A percentile compares a stretch with the other conserved stretches of the same genome.
These are phyloP conservation scores for Globisporangium paddicum DNA, from an alignment of 352 stramenopile species.

Conservation along the genomic window DNA sequence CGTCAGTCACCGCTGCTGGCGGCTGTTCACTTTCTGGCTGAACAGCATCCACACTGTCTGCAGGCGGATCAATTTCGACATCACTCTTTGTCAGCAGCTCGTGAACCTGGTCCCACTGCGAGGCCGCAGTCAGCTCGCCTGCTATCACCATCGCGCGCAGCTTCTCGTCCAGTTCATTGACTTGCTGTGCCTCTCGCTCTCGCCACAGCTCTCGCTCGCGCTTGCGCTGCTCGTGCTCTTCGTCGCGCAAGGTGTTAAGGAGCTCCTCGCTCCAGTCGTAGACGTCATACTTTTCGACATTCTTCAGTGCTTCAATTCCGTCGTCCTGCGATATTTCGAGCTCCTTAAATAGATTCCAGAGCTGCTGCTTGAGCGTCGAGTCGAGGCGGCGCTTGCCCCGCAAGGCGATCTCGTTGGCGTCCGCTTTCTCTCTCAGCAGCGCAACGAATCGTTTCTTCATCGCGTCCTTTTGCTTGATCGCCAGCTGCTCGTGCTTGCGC, in stretches of 20 bases:
- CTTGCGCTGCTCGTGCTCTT: constrained; percentile 43
- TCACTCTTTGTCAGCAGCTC: background rate
- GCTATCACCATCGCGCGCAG: constrained; percentile 17
- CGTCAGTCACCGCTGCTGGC: background rate
- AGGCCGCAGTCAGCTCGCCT: constrained; percentile 6
- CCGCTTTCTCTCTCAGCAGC: constrained; percentile 29
- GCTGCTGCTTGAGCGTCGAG: constrained; percentile 33
- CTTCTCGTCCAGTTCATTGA: constrained; percentile 21
- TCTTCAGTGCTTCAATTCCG: constrained; percentile 21
- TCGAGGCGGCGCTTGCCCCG: constrained; percentile 36
- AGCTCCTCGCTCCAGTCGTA: constrained; percentile 61
- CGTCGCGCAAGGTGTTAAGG: constrained; percentile 33
- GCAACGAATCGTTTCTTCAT: constrained; percentile 38
- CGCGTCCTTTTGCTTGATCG: constrained; percentile 34
- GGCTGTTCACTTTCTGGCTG: background rate
- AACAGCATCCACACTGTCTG: background rate
- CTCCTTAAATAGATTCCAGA: constrained; percentile 38
- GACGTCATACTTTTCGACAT: constrained; percentile 48
- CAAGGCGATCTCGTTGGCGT: constrained; percentile 20
- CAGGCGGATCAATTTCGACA: background rate
- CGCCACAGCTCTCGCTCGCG: constrained; percentile 40
- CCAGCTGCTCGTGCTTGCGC: constrained; percentile 43
- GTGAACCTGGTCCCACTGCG: constrained; percentile 1
- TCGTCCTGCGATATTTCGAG: constrained; percentile 4
- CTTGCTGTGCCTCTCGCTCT: constrained; percentile 29